Evolutionary conservation across 306 rosid genomes (phyloP).

Genomic region (Sesbania bispinosa): DNA sequence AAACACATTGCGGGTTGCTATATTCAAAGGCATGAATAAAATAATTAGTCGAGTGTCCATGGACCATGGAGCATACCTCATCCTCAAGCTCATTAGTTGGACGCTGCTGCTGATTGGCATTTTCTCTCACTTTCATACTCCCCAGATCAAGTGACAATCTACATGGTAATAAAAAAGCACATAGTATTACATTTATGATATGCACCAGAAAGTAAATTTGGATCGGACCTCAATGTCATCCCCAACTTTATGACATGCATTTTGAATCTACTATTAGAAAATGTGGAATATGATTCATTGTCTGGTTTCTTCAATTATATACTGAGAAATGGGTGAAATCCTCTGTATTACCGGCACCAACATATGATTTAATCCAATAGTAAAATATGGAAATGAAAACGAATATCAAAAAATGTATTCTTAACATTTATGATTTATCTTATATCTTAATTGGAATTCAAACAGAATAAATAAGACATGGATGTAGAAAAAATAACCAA

Average conservation of each 20-base stretch:
- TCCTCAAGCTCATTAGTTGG: slow-evolving; percentile 73
- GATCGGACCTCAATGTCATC: background rate
- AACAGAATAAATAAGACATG: background rate
- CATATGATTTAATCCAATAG: background rate
- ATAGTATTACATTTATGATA: slow-evolving; percentile 16
- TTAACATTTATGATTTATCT: background rate
- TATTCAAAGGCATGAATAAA: background rate
- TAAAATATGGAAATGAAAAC: background rate
- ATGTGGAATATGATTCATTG: background rate
- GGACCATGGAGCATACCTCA: slow-evolving; percentile 54
- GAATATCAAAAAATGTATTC: background rate
- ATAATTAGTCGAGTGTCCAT: background rate
- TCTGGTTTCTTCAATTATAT: background rate
- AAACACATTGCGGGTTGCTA: background rate
- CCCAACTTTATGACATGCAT: slow-evolving; percentile 14
- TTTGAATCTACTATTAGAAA: background rate
- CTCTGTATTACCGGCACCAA: background rate
- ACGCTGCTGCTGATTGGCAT: slow-evolving; percentile 33
- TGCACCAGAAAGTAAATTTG: background rate
- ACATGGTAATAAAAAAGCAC: slow-evolving; percentile 33
- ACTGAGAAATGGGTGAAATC: background rate
- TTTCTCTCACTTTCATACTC: slow-evolving; percentile 67
- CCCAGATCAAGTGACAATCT: slow-evolving; percentile 86
- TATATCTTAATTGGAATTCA: background rate
- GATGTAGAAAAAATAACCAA: background rate